phyloP scores from a whole-genome alignment of 2,329 filamentous ascomycete genomes.

The Aspergillus cejpii region DNA sequence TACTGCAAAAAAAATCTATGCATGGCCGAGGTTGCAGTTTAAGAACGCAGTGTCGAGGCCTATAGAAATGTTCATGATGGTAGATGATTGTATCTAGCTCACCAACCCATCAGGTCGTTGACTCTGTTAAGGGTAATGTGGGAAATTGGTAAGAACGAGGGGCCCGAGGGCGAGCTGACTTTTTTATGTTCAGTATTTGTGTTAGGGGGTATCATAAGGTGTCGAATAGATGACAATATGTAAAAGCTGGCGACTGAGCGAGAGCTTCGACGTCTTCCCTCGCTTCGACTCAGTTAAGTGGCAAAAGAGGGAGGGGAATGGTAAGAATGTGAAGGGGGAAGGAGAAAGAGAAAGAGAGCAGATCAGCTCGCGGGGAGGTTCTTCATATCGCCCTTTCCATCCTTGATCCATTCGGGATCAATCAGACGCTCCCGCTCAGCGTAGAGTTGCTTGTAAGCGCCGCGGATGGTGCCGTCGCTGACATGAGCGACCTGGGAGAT shows the following conservation, averaged over 20 bases:
- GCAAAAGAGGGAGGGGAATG: too few species aligned
- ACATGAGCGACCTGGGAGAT: conserved; percentile 81
- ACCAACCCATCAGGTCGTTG: too few species aligned
- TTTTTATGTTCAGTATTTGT: neutral
- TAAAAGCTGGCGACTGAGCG: neutral
- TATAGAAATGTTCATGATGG: too few species aligned
- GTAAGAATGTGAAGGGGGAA: neutral
- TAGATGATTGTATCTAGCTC: too few species aligned
- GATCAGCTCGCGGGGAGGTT: conserved; percentile 55
- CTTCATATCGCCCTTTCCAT: conserved; percentile 63
- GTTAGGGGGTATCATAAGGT: neutral
- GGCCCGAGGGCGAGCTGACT: neutral
- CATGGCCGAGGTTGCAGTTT: neutral
- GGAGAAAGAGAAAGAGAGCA: neutral
- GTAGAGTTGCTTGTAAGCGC: conserved; percentile 85
- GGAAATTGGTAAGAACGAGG: too few species aligned
- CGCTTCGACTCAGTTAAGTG: too few species aligned
- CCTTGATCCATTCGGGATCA: conserved; percentile 65
- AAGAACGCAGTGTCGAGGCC: too few species aligned
- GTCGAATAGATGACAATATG: neutral
- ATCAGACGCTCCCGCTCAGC: conserved; percentile 66
- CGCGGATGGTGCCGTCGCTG: conserved; percentile 94
- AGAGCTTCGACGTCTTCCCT: neutral
- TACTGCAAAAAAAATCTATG: neutral
- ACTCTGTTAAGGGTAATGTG: too few species aligned